A percentile compares a stretch with the other conserved stretches of the same genome.
Evolutionary conservation across 2,329 filamentous ascomycete genomes (phyloP).

Genomic region (Blastomyces gilchristii): DNA sequence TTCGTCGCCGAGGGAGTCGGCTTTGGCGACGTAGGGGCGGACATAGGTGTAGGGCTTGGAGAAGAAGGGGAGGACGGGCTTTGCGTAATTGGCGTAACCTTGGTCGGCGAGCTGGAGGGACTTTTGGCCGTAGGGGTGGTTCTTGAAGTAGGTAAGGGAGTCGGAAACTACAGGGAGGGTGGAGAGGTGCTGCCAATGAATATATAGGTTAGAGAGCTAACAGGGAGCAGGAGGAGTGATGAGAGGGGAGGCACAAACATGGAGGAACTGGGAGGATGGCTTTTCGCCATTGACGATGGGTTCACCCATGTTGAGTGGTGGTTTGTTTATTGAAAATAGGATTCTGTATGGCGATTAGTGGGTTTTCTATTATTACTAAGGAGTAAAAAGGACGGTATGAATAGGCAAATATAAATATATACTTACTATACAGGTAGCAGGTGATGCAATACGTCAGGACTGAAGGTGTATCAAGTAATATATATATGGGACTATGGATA

Average conservation of each 20-base stretch:
- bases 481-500: background rate
- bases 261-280: conserved; percentile 7
- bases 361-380: background rate
- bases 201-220: background rate
- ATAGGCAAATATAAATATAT: background rate
- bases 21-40: conserved; percentile 72
- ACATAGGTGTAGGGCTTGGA: conserved; percentile 70
- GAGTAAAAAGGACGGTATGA: background rate
- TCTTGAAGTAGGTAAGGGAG: conserved; percentile 65
- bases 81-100: conserved; percentile 65
- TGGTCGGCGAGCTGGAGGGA: conserved; percentile 65
- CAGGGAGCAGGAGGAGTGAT: background rate
- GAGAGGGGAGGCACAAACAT: background rate
- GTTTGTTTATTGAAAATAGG: background rate
- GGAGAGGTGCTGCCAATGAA: conserved; percentile 56
- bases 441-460: background rate
- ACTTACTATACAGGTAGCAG: background rate
- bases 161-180: conserved; percentile 77
- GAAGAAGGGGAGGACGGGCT: conserved; percentile 71
- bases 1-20: conserved; percentile 63
- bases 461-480: background rate
- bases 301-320: conserved; percentile 4
- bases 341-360: background rate
- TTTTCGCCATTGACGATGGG: conserved; percentile 6
- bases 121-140: conserved; percentile 72